These are phyloP conservation scores for Scedosporium dehoogii DNA, from an alignment of 2,329 filamentous ascomycete genomes.

Conservation along the genomic window DNA sequence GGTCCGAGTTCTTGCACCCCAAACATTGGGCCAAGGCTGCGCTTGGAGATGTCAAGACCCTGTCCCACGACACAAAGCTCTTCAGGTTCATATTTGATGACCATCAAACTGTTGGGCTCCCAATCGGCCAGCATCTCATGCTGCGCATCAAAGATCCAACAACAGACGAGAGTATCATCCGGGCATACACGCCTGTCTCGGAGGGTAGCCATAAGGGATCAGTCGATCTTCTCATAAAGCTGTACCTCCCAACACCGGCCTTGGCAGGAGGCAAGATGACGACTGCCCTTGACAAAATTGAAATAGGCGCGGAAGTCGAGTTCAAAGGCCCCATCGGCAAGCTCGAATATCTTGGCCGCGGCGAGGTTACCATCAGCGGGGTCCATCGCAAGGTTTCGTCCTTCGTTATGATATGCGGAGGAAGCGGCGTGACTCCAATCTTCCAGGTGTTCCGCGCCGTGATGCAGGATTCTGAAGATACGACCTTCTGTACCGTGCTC, in stretches of 20 bases:
- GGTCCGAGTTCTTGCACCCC: conserved; percentile 56
- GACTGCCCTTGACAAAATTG: conserved; percentile 54
- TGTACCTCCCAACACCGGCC: conserved; percentile 52
- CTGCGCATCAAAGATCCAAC: conserved; percentile 66
- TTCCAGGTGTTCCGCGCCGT: conserved; percentile 49
- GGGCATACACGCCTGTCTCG: conserved; percentile 80
- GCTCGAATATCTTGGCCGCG: conserved; percentile 66
- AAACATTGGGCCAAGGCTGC: conserved; percentile 65
- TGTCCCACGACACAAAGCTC: conserved; percentile 71
- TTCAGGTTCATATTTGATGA: conserved; percentile 71
- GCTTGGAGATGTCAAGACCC: conserved; percentile 54
- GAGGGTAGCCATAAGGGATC: conserved; percentile 48
- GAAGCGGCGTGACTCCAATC: conserved; percentile 87
- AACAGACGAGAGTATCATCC: conserved; percentile 63
- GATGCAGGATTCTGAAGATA: conserved; percentile 3
- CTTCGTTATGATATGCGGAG: conserved; percentile 81
- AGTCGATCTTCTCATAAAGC: conserved; percentile 70
- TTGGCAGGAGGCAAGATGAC: conserved; percentile 63
- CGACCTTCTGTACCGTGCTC: conserved; percentile 40
- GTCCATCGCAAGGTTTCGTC: conserved; percentile 46
- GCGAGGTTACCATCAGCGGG: conserved; percentile 51
- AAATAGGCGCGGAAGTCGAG: conserved; percentile 55
- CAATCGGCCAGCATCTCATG: conserved; percentile 80
- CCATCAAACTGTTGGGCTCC: conserved; percentile 62
- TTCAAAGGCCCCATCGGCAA: conserved; percentile 85